phyloP scores from a whole-genome alignment of 1,284 basidiomycete genomes.

The Coniophora puteana region DNA sequence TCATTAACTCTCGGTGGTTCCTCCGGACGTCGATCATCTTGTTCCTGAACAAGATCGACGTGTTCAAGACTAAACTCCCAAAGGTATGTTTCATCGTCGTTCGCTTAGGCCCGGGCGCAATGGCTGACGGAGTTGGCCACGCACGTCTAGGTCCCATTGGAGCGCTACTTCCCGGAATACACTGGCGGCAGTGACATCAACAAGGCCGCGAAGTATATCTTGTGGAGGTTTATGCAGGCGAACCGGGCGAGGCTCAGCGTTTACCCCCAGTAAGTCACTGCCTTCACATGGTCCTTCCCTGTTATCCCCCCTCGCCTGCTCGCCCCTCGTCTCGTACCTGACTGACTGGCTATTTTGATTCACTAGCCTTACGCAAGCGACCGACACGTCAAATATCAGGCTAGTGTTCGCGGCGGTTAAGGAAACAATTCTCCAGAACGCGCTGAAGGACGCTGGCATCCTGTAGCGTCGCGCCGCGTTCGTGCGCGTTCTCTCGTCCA shows the following conservation, averaged over 20 bases:
- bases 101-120: slow-evolving; percentile 2
- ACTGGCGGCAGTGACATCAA: slow-evolving; percentile 93
- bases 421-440: slow-evolving; percentile 94
- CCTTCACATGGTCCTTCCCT: background rate
- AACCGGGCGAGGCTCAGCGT: slow-evolving; percentile 87
- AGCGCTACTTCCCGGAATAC: slow-evolving; percentile 93
- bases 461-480: slow-evolving; percentile 32
- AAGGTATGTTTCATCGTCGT: slow-evolving; percentile 44
- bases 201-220: slow-evolving; percentile 96
- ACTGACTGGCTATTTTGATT: slow-evolving; percentile 1
- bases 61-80: slow-evolving; percentile 91
- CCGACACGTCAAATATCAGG: slow-evolving; percentile 79
- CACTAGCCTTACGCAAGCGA: slow-evolving; percentile 72
- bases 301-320: no score
- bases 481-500: background rate
- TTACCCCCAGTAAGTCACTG: slow-evolving; percentile 80
- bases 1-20: slow-evolving; percentile 99
- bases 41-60: slow-evolving; percentile 94
- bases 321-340: fast-evolving
- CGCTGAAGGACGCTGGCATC: slow-evolving; percentile 80
- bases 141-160: slow-evolving; percentile 63
- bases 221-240: slow-evolving; percentile 96
- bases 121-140: background rate
- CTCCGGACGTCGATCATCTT: slow-evolving; percentile 88
- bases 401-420: slow-evolving; percentile 96